Evolutionary conservation across 805 yeast genomes (phyloP), one percentile per base, ranked within the genome.

Genomic region (Grigorovia yakushimaensis): DNA sequence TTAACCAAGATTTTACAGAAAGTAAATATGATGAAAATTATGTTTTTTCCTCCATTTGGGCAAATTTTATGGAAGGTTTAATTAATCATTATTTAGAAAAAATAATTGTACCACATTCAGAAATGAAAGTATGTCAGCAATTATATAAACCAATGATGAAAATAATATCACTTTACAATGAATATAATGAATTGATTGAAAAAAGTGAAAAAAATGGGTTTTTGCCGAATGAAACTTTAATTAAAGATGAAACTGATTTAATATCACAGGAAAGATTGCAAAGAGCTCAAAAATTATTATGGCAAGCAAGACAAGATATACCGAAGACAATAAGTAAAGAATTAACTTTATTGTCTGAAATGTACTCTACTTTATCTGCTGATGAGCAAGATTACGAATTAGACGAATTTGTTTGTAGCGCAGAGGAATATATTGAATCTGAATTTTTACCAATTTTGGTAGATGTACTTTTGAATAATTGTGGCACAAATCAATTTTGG

Each of bases 11-110:
- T 47, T 63, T 61, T 45, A 58, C 53, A 7, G 66, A 64, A 46
- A 37, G 56, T 7, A 50, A 55, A 5, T 59, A 60, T 39, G 67
- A 63, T 43, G 66, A 62, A 47, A 62, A 65, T 43, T 61, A 62
- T 45, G 65, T 65, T 1, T 62, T 61, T 47, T 64, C 68, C 7
- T 62, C 68, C 3, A 62, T 64, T 13, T 65, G 69, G 69, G 68
- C 69, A 2, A 65, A 65, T 44, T 65, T 65, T 43, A 65, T 64
- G 68, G 69, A 65, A 48, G 68, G 68, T 5, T 47, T 65, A 39
- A 65, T 65, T 18, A 65, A 65, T 43, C 69, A 65, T 47, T 64
- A 64, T 47, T 47, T 65, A 49, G 68, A 65, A 39, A 59, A 57
- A 43, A 55, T 60, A 2, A 65, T 65, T 21, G 65, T 64, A 4